Evolutionary conservation across 345 rosid genomes (phyloP).

Genomic region (Eucalyptus cloeziana): DNA sequence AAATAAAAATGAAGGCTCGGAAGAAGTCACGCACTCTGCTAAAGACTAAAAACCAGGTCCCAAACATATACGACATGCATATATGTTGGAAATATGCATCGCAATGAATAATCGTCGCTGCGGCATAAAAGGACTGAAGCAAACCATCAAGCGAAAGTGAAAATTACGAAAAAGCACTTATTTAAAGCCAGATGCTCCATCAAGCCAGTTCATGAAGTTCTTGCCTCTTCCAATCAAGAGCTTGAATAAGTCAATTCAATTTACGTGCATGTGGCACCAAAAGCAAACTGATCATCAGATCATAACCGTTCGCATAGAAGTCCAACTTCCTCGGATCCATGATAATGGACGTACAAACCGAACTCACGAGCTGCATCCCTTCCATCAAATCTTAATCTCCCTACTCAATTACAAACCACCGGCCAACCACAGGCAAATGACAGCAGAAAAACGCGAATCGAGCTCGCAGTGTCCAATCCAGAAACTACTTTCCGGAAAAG

Average conservation of each 20-base stretch:
- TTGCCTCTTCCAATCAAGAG: not conserved
- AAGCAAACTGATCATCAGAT: not conserved
- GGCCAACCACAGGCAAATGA: not conserved
- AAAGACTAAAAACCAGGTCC: not conserved
- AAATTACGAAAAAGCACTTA: not conserved
- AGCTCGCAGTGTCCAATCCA: not conserved
- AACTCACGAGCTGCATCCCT: not conserved
- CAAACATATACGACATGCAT: not conserved
- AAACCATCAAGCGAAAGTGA: not conserved
- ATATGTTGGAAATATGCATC: not conserved
- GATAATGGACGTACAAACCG: not conserved
- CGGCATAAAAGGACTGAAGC: not conserved
- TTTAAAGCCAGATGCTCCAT: not conserved
- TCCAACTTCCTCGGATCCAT: not conserved
- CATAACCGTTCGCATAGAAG: not conserved
- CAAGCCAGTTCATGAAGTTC: not conserved
- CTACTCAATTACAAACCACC: not conserved
- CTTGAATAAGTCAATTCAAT: not conserved
- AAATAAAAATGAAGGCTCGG: not conserved
- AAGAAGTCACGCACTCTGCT: not conserved
- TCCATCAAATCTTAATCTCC: not conserved
- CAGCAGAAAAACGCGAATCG: not conserved
- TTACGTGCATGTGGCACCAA: not conserved
- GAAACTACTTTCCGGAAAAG: not conserved
- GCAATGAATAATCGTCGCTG: accelerated